Conservation (phyloP, 2,329 filamentous ascomycete species). For the Exserohilum rostratum region DNA sequence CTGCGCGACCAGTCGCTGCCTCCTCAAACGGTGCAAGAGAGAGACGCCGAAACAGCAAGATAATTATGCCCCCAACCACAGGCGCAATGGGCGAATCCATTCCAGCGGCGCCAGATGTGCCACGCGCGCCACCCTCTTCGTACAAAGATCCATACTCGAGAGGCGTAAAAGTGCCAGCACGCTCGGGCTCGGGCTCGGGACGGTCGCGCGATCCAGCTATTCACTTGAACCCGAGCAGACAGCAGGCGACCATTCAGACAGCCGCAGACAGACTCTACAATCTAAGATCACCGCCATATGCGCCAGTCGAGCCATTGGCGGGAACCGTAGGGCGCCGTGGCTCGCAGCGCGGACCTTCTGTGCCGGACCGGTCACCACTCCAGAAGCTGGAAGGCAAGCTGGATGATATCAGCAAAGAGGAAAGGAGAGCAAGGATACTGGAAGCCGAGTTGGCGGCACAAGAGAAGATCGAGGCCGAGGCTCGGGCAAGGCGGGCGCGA, state of each 20-base stretch:
- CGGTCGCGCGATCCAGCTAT: slow-evolving; percentile 43
- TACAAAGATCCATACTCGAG: slow-evolving; percentile 47
- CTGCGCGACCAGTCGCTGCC: slow-evolving; percentile 31
- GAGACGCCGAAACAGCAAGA: slow-evolving; percentile 41
- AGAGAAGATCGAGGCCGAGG: slow-evolving; percentile 61
- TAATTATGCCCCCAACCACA: slow-evolving; percentile 34
- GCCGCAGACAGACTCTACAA: slow-evolving; percentile 41
- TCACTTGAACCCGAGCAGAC: slow-evolving; percentile 43
- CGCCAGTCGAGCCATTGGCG: slow-evolving; percentile 36
- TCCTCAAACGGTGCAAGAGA: slow-evolving; percentile 37
- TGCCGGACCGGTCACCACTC: slow-evolving; percentile 84
- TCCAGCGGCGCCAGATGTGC: slow-evolving; percentile 64
- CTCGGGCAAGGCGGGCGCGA: slow-evolving; percentile 39
- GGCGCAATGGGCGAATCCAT: slow-evolving; percentile 31
- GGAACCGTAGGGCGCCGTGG: slow-evolving; percentile 33
- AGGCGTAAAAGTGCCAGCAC: slow-evolving; percentile 30
- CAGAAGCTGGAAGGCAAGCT: slow-evolving; percentile 92
- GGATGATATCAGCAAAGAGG: slow-evolving; percentile 92
- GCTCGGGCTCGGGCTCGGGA: slow-evolving; percentile 32
- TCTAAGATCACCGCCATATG: slow-evolving; percentile 40
- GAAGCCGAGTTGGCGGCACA: slow-evolving; percentile 78
- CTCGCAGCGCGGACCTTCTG: slow-evolving; percentile 58
- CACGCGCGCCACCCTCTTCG: slow-evolving; percentile 58
- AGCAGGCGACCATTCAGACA: slow-evolving; percentile 42
- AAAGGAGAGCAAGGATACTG: slow-evolving; percentile 83